Conservation (phyloP, 495 filamentous ascomycete genomes). For the Neurospora hispaniola region DNA sequence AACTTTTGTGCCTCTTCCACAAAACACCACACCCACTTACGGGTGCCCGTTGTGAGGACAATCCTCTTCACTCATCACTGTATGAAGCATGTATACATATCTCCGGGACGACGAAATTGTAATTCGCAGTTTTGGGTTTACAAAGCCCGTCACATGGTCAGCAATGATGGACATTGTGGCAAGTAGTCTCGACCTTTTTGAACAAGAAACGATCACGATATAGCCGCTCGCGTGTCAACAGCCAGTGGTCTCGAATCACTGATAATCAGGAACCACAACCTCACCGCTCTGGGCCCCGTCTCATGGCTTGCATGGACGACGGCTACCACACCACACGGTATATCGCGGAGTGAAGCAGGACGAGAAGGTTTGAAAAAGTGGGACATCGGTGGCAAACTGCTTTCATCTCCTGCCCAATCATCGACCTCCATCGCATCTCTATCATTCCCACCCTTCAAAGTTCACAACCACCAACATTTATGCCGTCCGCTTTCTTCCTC, state of each 20-base stretch:
- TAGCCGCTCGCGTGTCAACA: not conserved
- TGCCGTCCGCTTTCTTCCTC: not conserved
- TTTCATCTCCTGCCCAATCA: conserved; percentile 15
- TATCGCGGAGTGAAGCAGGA: not conserved
- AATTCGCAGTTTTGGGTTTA: not conserved
- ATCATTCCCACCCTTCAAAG: not conserved
- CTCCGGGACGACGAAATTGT: not conserved
- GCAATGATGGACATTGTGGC: not conserved
- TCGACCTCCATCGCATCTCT: conserved; percentile 1
- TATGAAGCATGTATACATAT: not conserved
- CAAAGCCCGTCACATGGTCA: not conserved
- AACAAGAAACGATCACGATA: not conserved
- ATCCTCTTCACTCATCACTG: not conserved
- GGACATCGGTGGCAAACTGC: conserved; percentile 14
- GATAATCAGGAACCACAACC: not conserved
- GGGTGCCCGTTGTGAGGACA: not conserved
- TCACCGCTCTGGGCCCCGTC: conserved; percentile 8
- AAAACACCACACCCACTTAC: not conserved
- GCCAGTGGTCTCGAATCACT: not conserved
- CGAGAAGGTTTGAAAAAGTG: conserved; percentile 9
- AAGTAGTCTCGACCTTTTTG: conserved; percentile 8
- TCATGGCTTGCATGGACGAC: not conserved
- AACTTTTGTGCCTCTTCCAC: not conserved
- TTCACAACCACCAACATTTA: not conserved
- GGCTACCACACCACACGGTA: not conserved